Conservation (phyloP, 768 basidiomycete species). For the Auricularia sp. region DNA sequence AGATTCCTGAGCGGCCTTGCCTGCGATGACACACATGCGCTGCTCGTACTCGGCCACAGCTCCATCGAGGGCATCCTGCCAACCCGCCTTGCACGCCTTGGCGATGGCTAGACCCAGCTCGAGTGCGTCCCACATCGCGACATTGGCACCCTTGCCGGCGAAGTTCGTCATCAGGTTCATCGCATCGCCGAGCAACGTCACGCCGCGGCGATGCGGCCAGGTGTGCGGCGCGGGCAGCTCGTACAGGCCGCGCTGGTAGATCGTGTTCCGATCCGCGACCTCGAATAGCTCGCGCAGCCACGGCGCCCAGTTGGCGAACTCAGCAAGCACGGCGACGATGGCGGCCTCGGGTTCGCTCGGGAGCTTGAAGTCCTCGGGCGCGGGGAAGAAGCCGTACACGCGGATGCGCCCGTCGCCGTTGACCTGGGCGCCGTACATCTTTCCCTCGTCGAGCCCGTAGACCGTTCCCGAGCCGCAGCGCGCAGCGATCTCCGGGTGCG, state of each 20-base stretch:
- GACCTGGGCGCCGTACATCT: conserved; percentile 23
- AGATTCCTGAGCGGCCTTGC: no score
- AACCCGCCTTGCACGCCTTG: neutral
- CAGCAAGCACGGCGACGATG: neutral
- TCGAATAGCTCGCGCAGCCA: neutral
- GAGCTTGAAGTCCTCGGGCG: conserved; percentile 2
- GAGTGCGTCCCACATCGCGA: conserved; percentile 22
- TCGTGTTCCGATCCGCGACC: neutral
- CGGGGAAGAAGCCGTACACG: conserved; percentile 13
- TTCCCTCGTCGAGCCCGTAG: conserved; percentile 18
- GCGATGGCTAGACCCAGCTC: conserved; percentile 10
- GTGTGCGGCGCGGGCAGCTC: conserved; percentile 6
- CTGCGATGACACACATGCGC: no score
- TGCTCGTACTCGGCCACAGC: neutral
- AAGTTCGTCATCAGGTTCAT: conserved; percentile 30
- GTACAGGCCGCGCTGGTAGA: conserved; percentile 4
- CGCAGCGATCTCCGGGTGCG: neutral
- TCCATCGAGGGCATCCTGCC: neutral
- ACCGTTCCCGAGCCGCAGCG: conserved; percentile 22
- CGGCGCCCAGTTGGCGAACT: neutral
- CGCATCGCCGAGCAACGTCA: conserved; percentile 25
- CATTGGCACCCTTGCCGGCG: conserved; percentile 29
- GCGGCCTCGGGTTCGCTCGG: neutral
- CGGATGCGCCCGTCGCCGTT: conserved; percentile 20
- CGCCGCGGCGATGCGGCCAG: conserved; percentile 7